Evolutionary conservation across 2,329 filamentous ascomycete genomes (phyloP).

Genomic region (Xylariaceae sp.): DNA sequence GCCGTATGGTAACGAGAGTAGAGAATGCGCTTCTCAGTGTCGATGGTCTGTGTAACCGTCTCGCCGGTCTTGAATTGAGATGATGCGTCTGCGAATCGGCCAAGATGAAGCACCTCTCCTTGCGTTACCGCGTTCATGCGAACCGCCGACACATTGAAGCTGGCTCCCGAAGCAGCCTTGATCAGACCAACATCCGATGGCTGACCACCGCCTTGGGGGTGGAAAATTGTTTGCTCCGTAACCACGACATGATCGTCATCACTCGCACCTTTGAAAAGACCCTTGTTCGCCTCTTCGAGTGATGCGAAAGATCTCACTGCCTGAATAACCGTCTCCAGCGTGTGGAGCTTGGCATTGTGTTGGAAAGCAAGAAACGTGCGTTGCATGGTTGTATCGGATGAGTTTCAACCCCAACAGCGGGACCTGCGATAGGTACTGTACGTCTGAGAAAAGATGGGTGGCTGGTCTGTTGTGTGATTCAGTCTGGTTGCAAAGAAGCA

Average conservation of each 20-base stretch:
- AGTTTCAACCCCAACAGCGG: neutral
- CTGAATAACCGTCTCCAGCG: constrained; percentile 30
- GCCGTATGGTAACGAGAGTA: constrained; percentile 69
- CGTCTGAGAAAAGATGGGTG: neutral
- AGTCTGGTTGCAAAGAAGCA: neutral
- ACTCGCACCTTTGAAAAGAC: constrained; percentile 53
- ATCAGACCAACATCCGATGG: constrained; percentile 63
- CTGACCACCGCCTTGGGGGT: constrained; percentile 70
- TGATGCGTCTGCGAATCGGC: constrained; percentile 41
- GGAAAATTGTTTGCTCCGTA: constrained; percentile 65
- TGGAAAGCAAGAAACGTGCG: constrained; percentile 40
- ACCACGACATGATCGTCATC: constrained; percentile 52
- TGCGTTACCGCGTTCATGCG: constrained; percentile 48
- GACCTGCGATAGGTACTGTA: neutral
- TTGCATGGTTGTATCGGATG: constrained; percentile 24
- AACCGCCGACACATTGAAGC: constrained; percentile 52
- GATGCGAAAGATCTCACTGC: constrained; percentile 44
- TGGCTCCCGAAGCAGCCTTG: constrained; percentile 26
- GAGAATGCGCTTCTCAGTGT: constrained; percentile 54
- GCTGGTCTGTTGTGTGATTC: neutral
- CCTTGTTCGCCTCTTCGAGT: constrained; percentile 46
- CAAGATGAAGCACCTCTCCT: constrained; percentile 61
- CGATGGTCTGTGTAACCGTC: constrained; percentile 51
- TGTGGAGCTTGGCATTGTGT: constrained; percentile 32
- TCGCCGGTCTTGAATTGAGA: constrained; percentile 38